Base-by-base conservation (phyloP, 257 asterid genomes). In the Echium plantagineum region DNA sequence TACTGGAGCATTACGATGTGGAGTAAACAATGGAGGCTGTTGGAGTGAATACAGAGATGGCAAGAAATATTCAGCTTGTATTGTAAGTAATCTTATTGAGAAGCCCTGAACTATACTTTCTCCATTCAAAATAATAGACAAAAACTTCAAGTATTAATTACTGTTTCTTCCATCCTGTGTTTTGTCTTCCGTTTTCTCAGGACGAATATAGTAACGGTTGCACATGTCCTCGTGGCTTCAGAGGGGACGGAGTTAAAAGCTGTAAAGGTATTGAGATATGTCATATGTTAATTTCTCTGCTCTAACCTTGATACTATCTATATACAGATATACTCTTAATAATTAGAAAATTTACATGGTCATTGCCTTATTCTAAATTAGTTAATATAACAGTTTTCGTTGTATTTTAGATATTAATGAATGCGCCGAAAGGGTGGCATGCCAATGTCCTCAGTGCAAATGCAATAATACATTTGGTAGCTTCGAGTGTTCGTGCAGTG, bases 381-480 rank as follows among this genome's bases (percentile, higher is more conserved):
- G n/a, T n/a, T n/a, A n/a, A n/a, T n/a, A 1, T 3, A 24, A 24
- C 26, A 24, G 26, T 24, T 24, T 55, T 55, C 17, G 59, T 4
- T 21, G 21, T 59, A 28, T 62, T 62, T 56, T 62, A 90, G 97
- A 87, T 78, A 80, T 90, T 19, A 86, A 90, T 46, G 96, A 87
- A 62, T 90, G 97, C 84, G 69, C 78, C 74, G 96, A 87, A 15
- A 87, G 63, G 70, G 12, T 65, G 68, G 97, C 94, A 24, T 87
- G 97, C 78, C 86, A 83, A 62, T 90, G 97, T 66, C 60, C 84
- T 2, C 85, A 83, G 28, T 90, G 97, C 82, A 86, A 71, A 64
- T 90, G 96, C 85, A 86, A 84, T 80, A 87, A 90, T 72, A 86
- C 94, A 48, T 89, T 95, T 93, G 95, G 97, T 59, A 75, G 94